Base-by-base conservation (phyloP, 768 basidiomycete genomes). In the Suillus discolor region DNA sequence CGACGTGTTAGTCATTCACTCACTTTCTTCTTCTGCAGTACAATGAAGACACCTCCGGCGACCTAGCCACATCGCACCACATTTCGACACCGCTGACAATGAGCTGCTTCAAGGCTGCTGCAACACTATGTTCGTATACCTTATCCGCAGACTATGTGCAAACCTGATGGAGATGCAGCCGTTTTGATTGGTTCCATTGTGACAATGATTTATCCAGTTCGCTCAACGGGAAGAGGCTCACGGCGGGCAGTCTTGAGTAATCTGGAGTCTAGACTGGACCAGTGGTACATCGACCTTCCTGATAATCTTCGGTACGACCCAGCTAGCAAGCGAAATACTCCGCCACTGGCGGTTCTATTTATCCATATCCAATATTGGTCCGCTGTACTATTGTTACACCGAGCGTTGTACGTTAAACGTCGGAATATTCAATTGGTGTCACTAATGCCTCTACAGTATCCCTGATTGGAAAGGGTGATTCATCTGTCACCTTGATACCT, bases 291-390 rank as follows among this genome's bases (percentile, higher is more conserved):
- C 57, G 81, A 84, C 31, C 81, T 94, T 25, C 89, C 91, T 0
- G 86, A 89, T 41, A 76, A 81, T 61, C 80, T 94, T 31, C 82
- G 83, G 55, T 89, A 85, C 70, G 87, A 90, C 67, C 77, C 84
- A 42, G 78, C 83, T 15, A 86, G 82, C 68, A 84, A 84, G 70
- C 80, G 85, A 57, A 77, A 75, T 11, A 74, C 79, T 12, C 89
- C 89, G 11, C 83, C 88, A 5, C 89, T 92, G 1, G 86, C 89
- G 62, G 82, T 93, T 31, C 74, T 93, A 38, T 82, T 86, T 55
- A 78, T 93, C 49, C 90, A 94, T 69, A 82, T 91, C 64, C 83
- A 90, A 67, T 93, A 94, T 73, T 91, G 90, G 86, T 87, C 85
- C 8, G 83, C 90, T 20, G 88, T 93, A 6, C 79, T 94, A 15